phyloP scores from a whole-genome alignment of 116 monocot species.

The Zostera marina region DNA sequence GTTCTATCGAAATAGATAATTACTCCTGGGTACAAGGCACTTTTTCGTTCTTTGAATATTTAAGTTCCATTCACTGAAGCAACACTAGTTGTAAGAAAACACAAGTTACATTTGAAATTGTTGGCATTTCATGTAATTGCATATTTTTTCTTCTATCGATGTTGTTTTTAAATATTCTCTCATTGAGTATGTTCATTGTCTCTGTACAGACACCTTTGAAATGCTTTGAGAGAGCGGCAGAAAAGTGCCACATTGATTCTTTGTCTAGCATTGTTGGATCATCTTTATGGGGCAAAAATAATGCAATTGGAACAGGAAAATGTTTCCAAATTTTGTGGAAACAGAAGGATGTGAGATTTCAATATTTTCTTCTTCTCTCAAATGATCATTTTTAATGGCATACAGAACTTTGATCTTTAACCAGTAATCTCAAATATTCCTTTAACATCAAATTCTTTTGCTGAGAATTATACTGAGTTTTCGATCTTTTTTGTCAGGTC shows the following conservation, averaged over 20 bases:
- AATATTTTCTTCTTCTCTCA: not conserved
- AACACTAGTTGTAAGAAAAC: conserved; percentile 59
- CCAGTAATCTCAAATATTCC: not conserved
- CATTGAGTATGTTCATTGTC: not conserved
- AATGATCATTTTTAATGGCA: not conserved
- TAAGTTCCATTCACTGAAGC: conserved; percentile 89
- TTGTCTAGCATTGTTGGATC: conserved; percentile 65
- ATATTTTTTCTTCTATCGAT: not conserved
- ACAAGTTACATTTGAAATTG: not conserved
- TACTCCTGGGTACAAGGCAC: conserved; percentile 48
- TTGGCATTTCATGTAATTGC: too few species aligned
- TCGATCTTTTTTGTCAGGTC: conserved; percentile 14
- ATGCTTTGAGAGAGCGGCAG: conserved; percentile 78
- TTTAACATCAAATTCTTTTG: not conserved
- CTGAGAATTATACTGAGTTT: not conserved
- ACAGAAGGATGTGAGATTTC: conserved; percentile 32
- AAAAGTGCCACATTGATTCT: conserved; percentile 64
- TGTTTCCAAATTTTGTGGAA: conserved; percentile 73
- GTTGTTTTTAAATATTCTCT: not conserved
- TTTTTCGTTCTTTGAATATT: conserved; percentile 62
- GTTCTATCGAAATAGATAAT: too few species aligned
- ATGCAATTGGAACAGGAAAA: conserved; percentile 70
- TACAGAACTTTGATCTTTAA: not conserved
- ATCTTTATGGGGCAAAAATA: conserved; percentile 78
- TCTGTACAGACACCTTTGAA: conserved; percentile 72